A percentile compares a stretch with the other conserved stretches of the same genome.
Evolutionary conservation across 2,329 filamentous ascomycete genomes (phyloP).

Genomic region (Alternaria gansuensis): DNA sequence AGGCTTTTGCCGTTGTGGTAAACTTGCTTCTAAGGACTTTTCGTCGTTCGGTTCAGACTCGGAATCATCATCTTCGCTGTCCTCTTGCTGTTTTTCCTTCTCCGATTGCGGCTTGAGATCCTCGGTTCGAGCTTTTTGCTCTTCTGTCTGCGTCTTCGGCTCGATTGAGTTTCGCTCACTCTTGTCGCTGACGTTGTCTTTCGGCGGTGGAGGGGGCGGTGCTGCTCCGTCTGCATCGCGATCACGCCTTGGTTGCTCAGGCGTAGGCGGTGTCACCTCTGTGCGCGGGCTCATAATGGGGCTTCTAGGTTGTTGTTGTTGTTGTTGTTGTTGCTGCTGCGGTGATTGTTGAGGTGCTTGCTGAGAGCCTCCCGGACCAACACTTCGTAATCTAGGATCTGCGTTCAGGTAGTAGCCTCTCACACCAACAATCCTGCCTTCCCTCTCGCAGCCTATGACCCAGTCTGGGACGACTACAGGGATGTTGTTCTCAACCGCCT

Average conservation of each 20-base stretch:
- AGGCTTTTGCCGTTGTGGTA: constrained; percentile 42
- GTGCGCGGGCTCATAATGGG: constrained; percentile 57
- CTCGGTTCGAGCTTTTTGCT: constrained; percentile 49
- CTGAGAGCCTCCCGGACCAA: constrained; percentile 53
- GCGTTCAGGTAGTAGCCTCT: constrained; percentile 96
- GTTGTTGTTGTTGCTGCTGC: constrained; percentile 36
- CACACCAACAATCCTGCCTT: constrained; percentile 90
- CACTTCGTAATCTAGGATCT: constrained; percentile 69
- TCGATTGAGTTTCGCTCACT: constrained; percentile 38
- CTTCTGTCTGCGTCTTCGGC: constrained; percentile 43
- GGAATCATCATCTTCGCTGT: constrained; percentile 38
- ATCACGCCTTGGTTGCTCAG: constrained; percentile 51
- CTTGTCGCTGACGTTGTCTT: constrained; percentile 41
- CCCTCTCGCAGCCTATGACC: constrained; percentile 95
- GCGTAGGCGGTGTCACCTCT: constrained; percentile 61
- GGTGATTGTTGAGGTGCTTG: constrained; percentile 35
- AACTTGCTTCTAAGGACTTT: constrained; percentile 41
- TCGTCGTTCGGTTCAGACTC: constrained; percentile 32
- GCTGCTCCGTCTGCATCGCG: constrained; percentile 35
- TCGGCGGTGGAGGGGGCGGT: constrained; percentile 49
- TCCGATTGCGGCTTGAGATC: constrained; percentile 45
- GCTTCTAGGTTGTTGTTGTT: constrained; percentile 38
- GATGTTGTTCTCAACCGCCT: constrained; percentile 96
- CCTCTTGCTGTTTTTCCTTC: constrained; percentile 37
- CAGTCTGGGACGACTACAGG: constrained; percentile 96